Conservation (phyloP, 2,329 filamentous ascomycete genomes). For the Phialocephala subalpina region DNA sequence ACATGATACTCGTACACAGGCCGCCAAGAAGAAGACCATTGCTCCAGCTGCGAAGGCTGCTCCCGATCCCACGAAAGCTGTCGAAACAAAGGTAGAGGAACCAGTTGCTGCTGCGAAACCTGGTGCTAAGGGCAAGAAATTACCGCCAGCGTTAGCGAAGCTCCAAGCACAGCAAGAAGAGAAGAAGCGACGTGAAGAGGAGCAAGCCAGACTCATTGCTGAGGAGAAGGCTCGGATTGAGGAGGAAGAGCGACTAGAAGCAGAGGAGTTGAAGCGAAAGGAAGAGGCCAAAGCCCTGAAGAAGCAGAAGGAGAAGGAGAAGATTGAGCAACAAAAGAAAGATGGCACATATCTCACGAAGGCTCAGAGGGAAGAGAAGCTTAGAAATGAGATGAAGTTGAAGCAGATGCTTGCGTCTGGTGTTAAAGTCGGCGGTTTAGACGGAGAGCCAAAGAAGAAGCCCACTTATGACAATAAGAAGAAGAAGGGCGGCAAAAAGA, state of each 20-base stretch:
- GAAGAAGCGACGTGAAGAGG: conserved; percentile 70
- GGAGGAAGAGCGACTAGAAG: conserved; percentile 69
- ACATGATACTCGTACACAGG: conserved; percentile 53
- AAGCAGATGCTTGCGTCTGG: conserved; percentile 86
- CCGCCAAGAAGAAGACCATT: conserved; percentile 81
- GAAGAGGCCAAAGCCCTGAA: conserved; percentile 79
- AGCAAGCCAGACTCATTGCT: conserved; percentile 61
- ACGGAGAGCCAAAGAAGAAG: conserved; percentile 67
- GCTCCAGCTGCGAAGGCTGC: conserved; percentile 62
- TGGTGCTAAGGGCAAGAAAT: conserved; percentile 86
- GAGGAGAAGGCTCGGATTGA: conserved; percentile 72
- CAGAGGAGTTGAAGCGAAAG: conserved; percentile 72
- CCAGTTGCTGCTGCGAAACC: conserved; percentile 48
- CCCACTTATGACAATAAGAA: conserved; percentile 81
- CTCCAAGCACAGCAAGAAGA: conserved; percentile 88
- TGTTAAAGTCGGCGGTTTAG: conserved; percentile 72
- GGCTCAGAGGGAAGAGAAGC: conserved; percentile 84
- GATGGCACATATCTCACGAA: conserved; percentile 89
- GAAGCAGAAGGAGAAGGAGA: conserved; percentile 89
- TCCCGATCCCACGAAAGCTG: conserved; percentile 62
- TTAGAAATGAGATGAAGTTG: conserved; percentile 78
- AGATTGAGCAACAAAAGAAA: conserved; percentile 85
- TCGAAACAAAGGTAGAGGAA: conserved; percentile 56
- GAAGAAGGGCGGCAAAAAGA: conserved; percentile 69
- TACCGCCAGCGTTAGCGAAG: conserved; percentile 75